A percentile compares a stretch with the other conserved stretches of the same genome.
These are phyloP conservation scores for Daldinia sp. DNA, from an alignment of 2,329 filamentous ascomycete genomes.

Conservation along the genomic window DNA sequence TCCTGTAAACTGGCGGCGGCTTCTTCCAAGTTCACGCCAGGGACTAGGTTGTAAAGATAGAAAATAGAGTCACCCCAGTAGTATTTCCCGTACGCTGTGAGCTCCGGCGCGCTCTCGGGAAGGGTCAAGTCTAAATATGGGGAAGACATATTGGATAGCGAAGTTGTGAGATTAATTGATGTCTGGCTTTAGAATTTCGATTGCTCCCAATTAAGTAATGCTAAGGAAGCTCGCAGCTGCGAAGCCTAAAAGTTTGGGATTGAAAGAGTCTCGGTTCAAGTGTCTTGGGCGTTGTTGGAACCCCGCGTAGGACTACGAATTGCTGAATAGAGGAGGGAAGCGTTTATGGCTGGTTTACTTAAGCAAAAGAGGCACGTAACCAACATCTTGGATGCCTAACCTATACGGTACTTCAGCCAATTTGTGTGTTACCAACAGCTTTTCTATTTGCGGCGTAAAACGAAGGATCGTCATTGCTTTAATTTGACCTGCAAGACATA, in stretches of 20 bases:
- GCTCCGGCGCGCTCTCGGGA: not conserved
- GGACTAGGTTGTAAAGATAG: not conserved
- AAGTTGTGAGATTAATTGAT: not conserved
- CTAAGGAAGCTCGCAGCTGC: too few relatives aligned
- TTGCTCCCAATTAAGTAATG: not conserved
- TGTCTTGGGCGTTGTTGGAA: not conserved
- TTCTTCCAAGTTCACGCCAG: not conserved
- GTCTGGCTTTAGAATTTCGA: not conserved
- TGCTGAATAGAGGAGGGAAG: not conserved
- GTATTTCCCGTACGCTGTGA: not conserved
- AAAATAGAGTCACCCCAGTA: not conserved
- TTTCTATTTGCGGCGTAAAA: not conserved
- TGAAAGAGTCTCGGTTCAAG: not conserved
- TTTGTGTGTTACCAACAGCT: not conserved
- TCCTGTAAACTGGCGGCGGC: not conserved
- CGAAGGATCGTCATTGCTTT: not conserved
- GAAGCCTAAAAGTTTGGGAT: too few relatives aligned
- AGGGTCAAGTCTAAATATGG: not conserved
- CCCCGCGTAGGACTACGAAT: not conserved
- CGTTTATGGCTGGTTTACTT: constrained; percentile 3
- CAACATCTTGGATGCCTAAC: not conserved
- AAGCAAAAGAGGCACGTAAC: not conserved
- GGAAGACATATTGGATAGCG: not conserved
- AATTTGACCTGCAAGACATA: not conserved
- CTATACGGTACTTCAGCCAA: not conserved